Percentiles rank a stretch among this genome's conserved stretches.
phyloP scores from a whole-genome alignment of 371 early-diverging fungal genomes.

The Zychaea mexicana region DNA sequence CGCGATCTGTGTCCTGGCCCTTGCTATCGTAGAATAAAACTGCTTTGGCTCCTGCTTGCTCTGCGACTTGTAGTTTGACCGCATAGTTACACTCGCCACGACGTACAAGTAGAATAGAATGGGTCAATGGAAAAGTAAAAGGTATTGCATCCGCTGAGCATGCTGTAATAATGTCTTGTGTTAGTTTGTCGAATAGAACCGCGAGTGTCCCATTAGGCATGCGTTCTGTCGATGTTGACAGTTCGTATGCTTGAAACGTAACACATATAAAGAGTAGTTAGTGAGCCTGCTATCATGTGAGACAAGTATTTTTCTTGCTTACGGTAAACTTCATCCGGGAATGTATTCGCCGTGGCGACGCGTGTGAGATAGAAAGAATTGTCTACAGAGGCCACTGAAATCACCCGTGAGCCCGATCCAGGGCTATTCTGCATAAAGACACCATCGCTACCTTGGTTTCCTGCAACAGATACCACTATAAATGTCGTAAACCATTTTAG shows the following conservation, averaged over 20 bases:
- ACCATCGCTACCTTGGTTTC: constrained; percentile 62
- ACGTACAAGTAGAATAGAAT: constrained; percentile 46
- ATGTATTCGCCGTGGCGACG: constrained; percentile 13
- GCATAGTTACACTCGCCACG: constrained; percentile 59
- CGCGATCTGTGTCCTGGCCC: constrained; percentile 3
- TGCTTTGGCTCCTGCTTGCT: constrained; percentile 46
- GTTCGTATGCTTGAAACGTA: constrained; percentile 21
- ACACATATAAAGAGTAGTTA: not conserved
- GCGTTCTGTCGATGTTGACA: constrained; percentile 22
- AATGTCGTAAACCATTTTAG: not conserved
- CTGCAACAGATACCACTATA: constrained; percentile 55
- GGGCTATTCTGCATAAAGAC: constrained; percentile 47
- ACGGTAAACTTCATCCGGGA: constrained; percentile 27
- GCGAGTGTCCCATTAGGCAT: constrained; percentile 32
- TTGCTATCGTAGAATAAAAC: constrained; percentile 53
- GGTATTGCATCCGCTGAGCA: not conserved
- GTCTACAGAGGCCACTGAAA: constrained; percentile 69
- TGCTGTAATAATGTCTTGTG: not conserved
- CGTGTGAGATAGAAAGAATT: constrained; percentile 26
- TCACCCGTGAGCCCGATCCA: constrained; percentile 41
- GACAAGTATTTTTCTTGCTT: constrained; percentile 1
- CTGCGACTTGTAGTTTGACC: constrained; percentile 39
- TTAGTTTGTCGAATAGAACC: constrained; percentile 7
- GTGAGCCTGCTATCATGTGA: not conserved
- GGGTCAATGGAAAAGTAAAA: constrained; percentile 13